Conservation (phyloP, 768 basidiomycete genomes). For the Cystoderma amianthinum region DNA sequence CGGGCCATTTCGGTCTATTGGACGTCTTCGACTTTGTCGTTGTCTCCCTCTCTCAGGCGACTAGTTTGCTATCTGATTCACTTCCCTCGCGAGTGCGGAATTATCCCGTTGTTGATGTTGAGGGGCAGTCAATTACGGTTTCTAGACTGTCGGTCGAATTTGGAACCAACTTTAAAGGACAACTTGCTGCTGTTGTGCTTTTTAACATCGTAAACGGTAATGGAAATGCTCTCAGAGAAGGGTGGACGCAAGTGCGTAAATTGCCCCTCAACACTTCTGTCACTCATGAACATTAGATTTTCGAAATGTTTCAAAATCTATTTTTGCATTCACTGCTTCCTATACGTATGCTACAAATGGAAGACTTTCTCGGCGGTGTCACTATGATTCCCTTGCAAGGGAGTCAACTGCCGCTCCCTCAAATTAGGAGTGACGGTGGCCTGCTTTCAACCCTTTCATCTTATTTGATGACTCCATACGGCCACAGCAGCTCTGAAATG, state of each 20-base stretch:
- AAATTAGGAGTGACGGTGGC: slow-evolving; percentile 77
- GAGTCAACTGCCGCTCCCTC: slow-evolving; percentile 53
- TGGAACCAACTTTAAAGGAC: slow-evolving; percentile 91
- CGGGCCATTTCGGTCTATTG: slow-evolving; percentile 80
- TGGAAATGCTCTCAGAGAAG: slow-evolving; percentile 87
- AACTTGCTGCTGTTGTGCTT: slow-evolving; percentile 92
- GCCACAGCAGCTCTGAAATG: slow-evolving; percentile 62
- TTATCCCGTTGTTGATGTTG: slow-evolving; percentile 85
- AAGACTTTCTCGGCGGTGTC: slow-evolving; percentile 94
- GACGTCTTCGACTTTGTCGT: slow-evolving; percentile 98
- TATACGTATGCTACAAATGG: slow-evolving; percentile 89
- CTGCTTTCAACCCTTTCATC: slow-evolving; percentile 90
- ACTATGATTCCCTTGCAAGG: slow-evolving; percentile 89
- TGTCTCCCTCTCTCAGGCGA: slow-evolving; percentile 86
- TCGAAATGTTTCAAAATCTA: slow-evolving; percentile 96
- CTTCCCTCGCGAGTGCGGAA: slow-evolving; percentile 68
- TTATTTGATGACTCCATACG: slow-evolving; percentile 94
- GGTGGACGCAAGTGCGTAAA: slow-evolving; percentile 78
- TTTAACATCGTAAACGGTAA: slow-evolving; percentile 98
- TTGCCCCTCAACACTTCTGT: background rate
- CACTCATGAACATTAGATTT: slow-evolving; percentile 51
- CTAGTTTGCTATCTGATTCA: slow-evolving; percentile 73
- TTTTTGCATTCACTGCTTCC: slow-evolving; percentile 93
- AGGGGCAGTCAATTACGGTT: slow-evolving; percentile 84
- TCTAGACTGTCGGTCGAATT: slow-evolving; percentile 90